Evolutionary conservation across 176 grass and related monocot species (phyloP).

Genomic region (Eragrostis nindensis): DNA sequence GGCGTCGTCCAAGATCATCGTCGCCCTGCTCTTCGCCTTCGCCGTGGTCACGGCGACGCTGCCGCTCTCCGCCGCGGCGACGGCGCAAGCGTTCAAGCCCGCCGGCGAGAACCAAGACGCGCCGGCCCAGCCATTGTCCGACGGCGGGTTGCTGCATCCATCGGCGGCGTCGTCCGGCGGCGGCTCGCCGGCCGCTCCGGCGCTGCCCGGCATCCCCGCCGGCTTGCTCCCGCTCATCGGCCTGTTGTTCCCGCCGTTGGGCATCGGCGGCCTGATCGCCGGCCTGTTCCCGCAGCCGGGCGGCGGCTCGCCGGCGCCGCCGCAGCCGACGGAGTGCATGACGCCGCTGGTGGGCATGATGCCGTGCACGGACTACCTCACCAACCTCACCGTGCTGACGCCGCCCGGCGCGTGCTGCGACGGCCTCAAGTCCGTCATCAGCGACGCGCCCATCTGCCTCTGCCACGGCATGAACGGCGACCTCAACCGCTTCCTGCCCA

Average conservation of each 20-base stretch:
- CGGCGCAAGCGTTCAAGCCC: not conserved
- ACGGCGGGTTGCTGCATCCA: not conserved
- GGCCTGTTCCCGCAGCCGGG: not conserved
- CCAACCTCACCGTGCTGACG: conserved; percentile 7
- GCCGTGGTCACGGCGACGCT: conserved; percentile 20
- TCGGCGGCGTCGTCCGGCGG: not conserved
- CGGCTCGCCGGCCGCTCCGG: not conserved
- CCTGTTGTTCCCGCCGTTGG: not conserved
- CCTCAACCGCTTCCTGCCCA: not conserved
- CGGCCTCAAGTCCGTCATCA: not conserved
- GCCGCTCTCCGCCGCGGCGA: not conserved
- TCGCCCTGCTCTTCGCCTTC: conserved; percentile 7
- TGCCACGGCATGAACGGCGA: conserved; percentile 21
- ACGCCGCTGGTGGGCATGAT: not conserved
- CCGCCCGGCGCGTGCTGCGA: conserved; percentile 25
- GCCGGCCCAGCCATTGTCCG: not conserved
- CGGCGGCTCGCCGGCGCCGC: not conserved
- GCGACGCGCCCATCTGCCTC: conserved; percentile 26
- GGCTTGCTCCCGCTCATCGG: not conserved
- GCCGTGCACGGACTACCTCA: conserved; percentile 13
- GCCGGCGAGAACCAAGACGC: not conserved
- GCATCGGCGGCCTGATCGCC: not conserved
- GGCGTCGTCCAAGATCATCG: not conserved
- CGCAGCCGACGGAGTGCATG: not conserved
- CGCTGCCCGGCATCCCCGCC: not conserved